phyloP scores from a whole-genome alignment of 768 basidiomycete genomes.

The Kwoniella sp. region DNA sequence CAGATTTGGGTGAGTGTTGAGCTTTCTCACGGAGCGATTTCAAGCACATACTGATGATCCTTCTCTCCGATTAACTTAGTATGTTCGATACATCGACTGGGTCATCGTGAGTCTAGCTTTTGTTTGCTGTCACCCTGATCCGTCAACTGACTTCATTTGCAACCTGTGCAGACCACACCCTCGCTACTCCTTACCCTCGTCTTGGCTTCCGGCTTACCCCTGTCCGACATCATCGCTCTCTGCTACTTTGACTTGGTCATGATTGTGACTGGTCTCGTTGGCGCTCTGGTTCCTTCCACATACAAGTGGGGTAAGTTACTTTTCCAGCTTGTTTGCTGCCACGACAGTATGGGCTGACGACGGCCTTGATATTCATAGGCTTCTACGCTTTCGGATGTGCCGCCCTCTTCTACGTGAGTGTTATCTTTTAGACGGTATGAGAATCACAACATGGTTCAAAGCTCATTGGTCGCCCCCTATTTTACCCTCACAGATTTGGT shows the following conservation, averaged over 20 bases:
- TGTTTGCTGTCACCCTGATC: not conserved
- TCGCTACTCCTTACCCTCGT: constrained; percentile 60
- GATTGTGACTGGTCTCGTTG: constrained; percentile 60
- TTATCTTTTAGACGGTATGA: no score
- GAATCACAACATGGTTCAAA: no score
- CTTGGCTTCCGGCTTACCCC: constrained; percentile 60
- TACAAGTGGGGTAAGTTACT: constrained; percentile 64
- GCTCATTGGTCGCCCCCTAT: not conserved
- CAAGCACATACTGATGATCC: no score
- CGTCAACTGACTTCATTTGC: not conserved
- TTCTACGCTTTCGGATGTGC: constrained; percentile 61
- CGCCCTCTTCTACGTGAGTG: constrained; percentile 58
- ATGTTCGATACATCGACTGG: constrained; percentile 58
- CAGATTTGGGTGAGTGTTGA: constrained; percentile 56
- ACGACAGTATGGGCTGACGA: no score
- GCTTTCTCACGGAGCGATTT: no score
- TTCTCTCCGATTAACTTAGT: constrained; percentile 9
- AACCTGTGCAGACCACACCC: constrained; percentile 60
- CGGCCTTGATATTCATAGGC: no score
- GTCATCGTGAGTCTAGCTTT: constrained; percentile 55
- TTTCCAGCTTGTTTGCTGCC: no score
- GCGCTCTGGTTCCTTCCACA: constrained; percentile 60
- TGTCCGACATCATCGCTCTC: constrained; percentile 61
- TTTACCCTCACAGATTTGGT: constrained; percentile 56
- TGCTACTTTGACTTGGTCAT: constrained; percentile 61